phyloP scores from a whole-genome alignment of 208 protist genomes.

The Trypanosomatidae sp. region DNA sequence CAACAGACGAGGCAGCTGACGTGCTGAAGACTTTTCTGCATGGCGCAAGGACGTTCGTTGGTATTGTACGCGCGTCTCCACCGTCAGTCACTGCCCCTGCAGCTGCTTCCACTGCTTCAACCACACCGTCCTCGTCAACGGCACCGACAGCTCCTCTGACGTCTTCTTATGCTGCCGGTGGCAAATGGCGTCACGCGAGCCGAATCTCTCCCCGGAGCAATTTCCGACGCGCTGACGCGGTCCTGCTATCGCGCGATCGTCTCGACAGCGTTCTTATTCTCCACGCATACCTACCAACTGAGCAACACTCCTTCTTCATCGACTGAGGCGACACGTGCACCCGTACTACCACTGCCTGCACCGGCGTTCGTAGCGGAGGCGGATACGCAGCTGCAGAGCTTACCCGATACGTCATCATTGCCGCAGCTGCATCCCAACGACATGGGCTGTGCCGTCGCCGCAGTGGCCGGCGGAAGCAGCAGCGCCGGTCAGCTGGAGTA shows the following conservation, averaged over 20 bases:
- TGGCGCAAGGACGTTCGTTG: too few relatives aligned
- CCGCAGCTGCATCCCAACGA: background rate
- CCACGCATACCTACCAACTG: conserved; percentile 5
- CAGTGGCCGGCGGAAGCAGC: background rate
- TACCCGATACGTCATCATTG: background rate
- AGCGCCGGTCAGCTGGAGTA: background rate
- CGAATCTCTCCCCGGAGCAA: background rate
- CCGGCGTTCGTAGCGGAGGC: background rate
- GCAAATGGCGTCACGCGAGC: background rate
- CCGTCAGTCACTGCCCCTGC: background rate
- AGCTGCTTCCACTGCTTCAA: background rate
- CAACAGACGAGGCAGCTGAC: too few relatives aligned
- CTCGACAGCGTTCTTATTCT: background rate
- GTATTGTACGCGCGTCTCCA: too few relatives aligned
- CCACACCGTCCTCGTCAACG: background rate
- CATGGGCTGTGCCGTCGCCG: background rate
- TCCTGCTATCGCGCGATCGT: background rate
- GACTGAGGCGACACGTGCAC: background rate
- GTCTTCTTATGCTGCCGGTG: background rate
- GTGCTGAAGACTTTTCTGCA: too few relatives aligned
- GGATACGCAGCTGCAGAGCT: background rate
- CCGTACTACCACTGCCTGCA: background rate
- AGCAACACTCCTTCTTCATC: background rate
- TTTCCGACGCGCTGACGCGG: background rate
- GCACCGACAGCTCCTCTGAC: background rate